Base-by-base conservation (phyloP, 257 asterid species). In the Leptodermis oblonga region DNA sequence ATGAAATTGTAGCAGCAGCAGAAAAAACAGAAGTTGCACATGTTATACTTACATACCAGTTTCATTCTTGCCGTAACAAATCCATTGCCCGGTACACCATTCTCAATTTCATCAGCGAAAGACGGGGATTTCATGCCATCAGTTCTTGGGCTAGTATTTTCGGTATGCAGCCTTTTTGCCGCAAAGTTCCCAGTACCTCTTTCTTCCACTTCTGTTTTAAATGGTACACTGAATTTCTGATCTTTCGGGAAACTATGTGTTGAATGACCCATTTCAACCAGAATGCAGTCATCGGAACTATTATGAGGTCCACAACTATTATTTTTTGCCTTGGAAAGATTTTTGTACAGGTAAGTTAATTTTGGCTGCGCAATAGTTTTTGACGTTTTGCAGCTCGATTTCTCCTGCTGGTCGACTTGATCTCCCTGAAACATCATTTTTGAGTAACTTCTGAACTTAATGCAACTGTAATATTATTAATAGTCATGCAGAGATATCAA, bases 61-160 rank as follows among this genome's bases (percentile, higher is more conserved):
- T 94, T 94, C 70, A 89, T 79, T 76, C 92, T 87, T 62, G 97
- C 99, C 76, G 97, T 94, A 59, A 94, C 99, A 78, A 94, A 94
- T 70, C 97, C 97, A 73, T 80, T 84, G 73, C 80, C 77, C 37
- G 96, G 76, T 73, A 81, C 80, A 77, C 84, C 92, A 22, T n/a
- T 55, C 20, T 81, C 92, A 68, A 79, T 80, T 79, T 87, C 96
- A 82, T 87, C 95, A 65, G 61, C 67, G 75, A 75, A 70, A 36
- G 84, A 76, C 46, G 97, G 89, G 46, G 96, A 87, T 76, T 83
- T 83, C 28, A 75, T 43, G 61, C 45, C 74, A 63, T 86, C 89
- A 62, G 30, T 79, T 82, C 81, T 87, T 69, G 96, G 90, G 83
- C 90, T 81, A 68, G 71, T 63, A 52, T 68, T 75, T 80, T 80